These are phyloP conservation scores for Pneumocystis murina DNA, from an alignment of 1,139 yeast species.

Conservation along the genomic window DNA sequence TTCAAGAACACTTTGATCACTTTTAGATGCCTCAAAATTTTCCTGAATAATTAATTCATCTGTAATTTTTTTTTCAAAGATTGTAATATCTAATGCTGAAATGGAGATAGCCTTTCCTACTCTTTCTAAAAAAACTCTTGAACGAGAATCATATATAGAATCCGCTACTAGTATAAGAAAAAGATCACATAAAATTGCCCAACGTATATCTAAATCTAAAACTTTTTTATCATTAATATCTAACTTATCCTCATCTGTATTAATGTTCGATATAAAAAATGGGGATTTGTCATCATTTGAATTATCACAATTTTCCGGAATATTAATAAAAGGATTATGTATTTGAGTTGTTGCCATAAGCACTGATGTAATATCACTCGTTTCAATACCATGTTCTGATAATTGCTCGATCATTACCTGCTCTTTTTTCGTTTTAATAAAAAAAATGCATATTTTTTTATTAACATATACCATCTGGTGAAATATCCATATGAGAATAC, in stretches of 20 bases:
- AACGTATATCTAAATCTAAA: slow-evolving; percentile 47
- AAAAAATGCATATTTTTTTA: not conserved
- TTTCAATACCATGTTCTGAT: slow-evolving; percentile 68
- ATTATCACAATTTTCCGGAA: slow-evolving; percentile 2
- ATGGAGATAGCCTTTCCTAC: slow-evolving; percentile 54
- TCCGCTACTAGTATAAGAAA: slow-evolving; percentile 68
- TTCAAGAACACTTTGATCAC: slow-evolving; percentile 55
- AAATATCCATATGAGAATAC: slow-evolving; percentile 66
- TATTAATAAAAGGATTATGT: not conserved
- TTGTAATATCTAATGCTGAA: slow-evolving; percentile 50
- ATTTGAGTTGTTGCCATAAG: slow-evolving; percentile 28
- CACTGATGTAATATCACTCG: slow-evolving; percentile 52
- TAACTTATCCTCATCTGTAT: slow-evolving; percentile 25
- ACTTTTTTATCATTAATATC: slow-evolving; percentile 23
- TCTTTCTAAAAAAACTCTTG: slow-evolving; percentile 53
- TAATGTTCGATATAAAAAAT: not conserved
- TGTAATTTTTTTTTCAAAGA: slow-evolving; percentile 80
- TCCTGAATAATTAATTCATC: slow-evolving; percentile 82
- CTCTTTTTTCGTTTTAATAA: slow-evolving; percentile 29
- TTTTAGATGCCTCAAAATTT: slow-evolving; percentile 49
- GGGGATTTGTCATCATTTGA: slow-evolving; percentile 7
- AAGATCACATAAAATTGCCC: slow-evolving; percentile 88
- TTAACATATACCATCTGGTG: slow-evolving; percentile 29
- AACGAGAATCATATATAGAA: slow-evolving; percentile 78
- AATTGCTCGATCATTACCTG: slow-evolving; percentile 75